Percentiles rank a stretch among this genome's conserved stretches.
phyloP scores from a whole-genome alignment of 2,329 filamentous ascomycete genomes.

The Colletotrichum cordylinicola region DNA sequence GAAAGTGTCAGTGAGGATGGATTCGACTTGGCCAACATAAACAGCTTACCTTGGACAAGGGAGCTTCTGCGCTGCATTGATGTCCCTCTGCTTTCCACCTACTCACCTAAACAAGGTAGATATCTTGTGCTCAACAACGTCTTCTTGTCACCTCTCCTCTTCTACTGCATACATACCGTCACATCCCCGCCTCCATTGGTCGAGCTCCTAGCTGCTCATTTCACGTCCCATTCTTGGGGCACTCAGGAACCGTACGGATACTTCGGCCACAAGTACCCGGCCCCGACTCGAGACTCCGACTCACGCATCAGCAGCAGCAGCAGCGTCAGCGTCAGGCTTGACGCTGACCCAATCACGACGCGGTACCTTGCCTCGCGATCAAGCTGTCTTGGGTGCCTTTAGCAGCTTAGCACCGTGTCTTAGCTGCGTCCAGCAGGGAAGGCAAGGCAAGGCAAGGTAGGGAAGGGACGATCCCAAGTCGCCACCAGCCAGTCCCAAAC shows the following conservation, averaged over 20 bases:
- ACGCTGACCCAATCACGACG: neutral
- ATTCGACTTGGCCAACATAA: neutral
- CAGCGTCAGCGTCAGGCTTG: neutral
- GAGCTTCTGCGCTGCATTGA: neutral
- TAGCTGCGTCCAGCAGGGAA: neutral
- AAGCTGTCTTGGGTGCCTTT: neutral
- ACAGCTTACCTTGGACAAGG: neutral
- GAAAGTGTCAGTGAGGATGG: neutral
- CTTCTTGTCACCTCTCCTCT: neutral
- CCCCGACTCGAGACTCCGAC: neutral
- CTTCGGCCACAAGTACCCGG: neutral
- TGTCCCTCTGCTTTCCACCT: neutral
- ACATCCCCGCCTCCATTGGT: neutral
- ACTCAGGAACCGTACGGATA: neutral
- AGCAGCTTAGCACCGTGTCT: neutral
- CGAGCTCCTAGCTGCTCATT: neutral
- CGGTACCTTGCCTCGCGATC: conserved; percentile 7
- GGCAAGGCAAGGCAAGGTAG: neutral
- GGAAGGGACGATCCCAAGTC: conserved; percentile 16
- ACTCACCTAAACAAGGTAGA: neutral
- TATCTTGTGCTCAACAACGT: neutral
- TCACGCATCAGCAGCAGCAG: neutral
- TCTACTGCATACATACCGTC: neutral
- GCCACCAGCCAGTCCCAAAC: conserved; percentile 16
- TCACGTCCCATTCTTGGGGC: neutral